Conservation (phyloP, 2,329 filamentous ascomycete species). For the Fusarium fujikuroi region DNA sequence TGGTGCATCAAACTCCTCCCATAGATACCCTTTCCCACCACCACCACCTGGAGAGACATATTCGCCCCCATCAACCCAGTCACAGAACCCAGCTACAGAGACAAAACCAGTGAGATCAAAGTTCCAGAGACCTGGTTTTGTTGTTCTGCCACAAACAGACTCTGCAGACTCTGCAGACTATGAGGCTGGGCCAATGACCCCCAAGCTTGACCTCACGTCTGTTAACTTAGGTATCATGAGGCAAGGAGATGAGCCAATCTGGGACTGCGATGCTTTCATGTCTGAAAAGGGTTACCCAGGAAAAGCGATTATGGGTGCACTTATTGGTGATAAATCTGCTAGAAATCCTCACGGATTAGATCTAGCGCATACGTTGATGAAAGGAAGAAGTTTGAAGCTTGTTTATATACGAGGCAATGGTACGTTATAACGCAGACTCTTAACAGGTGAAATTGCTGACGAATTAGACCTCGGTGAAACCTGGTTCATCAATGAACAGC, state of each 20-base stretch:
- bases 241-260: background rate
- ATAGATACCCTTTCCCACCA: no score
- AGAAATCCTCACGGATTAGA: slow-evolving; percentile 15
- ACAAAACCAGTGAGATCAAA: background rate
- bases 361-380: slow-evolving; percentile 11
- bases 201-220: background rate
- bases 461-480: slow-evolving; percentile 19
- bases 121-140: slow-evolving; percentile 12
- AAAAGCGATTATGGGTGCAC: slow-evolving; percentile 17
- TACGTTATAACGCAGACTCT: background rate
- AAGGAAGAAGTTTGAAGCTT: background rate
- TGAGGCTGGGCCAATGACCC: background rate
- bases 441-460: background rate
- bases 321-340: slow-evolving; percentile 19
- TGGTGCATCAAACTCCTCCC: background rate
- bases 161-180: slow-evolving; percentile 6
- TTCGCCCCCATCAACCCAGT: no score
- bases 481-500: slow-evolving; percentile 27
- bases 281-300: background rate
- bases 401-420: slow-evolving; percentile 26
- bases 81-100: background rate
- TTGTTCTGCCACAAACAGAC: slow-evolving; percentile 13
- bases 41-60: no score
- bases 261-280: slow-evolving; percentile 15
- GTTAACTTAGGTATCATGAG: background rate